These are phyloP conservation scores for Mucor plumbeus DNA, from an alignment of 371 early-diverging fungal species.

Conservation along the genomic window DNA sequence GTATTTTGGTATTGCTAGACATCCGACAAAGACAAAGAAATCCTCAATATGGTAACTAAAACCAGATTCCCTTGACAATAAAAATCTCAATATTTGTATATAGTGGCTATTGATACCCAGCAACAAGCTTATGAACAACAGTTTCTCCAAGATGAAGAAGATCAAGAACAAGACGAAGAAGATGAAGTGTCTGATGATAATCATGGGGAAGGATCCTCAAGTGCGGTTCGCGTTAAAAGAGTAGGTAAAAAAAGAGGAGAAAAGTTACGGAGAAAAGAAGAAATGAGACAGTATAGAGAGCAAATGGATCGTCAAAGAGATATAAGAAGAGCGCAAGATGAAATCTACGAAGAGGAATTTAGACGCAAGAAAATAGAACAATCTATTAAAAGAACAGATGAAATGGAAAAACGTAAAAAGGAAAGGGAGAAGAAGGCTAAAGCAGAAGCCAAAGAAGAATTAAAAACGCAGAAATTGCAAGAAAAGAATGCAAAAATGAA, in stretches of 20 bases:
- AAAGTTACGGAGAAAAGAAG: slow-evolving; percentile 57
- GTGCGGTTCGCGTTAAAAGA: slow-evolving; percentile 42
- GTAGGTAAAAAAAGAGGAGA: slow-evolving; percentile 63
- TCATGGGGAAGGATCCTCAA: slow-evolving; percentile 51
- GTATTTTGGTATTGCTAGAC: slow-evolving; percentile 22
- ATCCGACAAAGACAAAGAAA: slow-evolving; percentile 13
- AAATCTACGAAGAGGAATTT: slow-evolving; percentile 41
- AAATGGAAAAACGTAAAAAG: slow-evolving; percentile 39
- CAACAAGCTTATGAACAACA: slow-evolving; percentile 6
- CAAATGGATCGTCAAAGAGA: slow-evolving; percentile 49
- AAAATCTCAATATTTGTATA: background rate
- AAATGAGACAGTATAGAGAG: slow-evolving; percentile 61
- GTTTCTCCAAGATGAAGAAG: slow-evolving; percentile 2
- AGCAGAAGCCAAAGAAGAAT: slow-evolving; percentile 40
- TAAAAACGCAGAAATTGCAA: slow-evolving; percentile 30
- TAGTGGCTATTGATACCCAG: background rate
- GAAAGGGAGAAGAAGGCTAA: slow-evolving; percentile 37
- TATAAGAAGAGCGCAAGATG: slow-evolving; percentile 39
- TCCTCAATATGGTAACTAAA: background rate
- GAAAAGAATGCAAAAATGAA: slow-evolving; percentile 41
- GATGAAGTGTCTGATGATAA: slow-evolving; percentile 25
- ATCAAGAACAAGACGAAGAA: slow-evolving; percentile 15
- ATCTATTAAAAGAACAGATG: slow-evolving; percentile 39
- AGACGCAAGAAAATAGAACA: slow-evolving; percentile 41
- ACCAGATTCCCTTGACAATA: too few relatives aligned